Percentiles rank a stretch among this genome's conserved stretches.
Evolutionary conservation across 345 rosid species (phyloP).

Genomic region (Eucalyptus sp.): DNA sequence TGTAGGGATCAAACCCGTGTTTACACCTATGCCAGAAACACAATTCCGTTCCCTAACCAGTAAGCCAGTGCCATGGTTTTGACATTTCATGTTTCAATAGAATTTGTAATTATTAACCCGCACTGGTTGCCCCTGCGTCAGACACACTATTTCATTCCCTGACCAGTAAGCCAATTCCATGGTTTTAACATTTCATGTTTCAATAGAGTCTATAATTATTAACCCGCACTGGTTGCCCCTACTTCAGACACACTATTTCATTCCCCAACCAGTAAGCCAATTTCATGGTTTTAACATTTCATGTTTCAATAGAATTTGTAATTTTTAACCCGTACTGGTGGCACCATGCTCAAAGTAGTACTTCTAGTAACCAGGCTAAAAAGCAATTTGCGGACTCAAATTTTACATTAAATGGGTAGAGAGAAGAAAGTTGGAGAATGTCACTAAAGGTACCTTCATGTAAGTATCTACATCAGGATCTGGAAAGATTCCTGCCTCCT

Average conservation of each 20-base stretch:
- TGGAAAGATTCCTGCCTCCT: conserved; percentile 27
- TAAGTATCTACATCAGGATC: conserved; percentile 30
- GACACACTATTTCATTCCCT: background rate
- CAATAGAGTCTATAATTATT: background rate
- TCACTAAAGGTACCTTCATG: conserved; percentile 21
- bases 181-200: background rate
- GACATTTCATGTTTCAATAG: background rate
- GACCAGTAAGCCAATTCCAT: background rate
- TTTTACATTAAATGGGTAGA: background rate
- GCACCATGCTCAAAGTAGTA: background rate
- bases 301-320: background rate
- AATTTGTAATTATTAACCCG: background rate
- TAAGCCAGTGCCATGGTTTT: background rate
- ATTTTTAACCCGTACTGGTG: background rate
- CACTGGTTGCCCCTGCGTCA: background rate
- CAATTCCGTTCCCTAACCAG: background rate
- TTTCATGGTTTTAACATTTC: background rate
- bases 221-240: background rate
- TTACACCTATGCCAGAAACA: background rate
- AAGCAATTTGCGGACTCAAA: background rate
- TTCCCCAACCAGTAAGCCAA: background rate
- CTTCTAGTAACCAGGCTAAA: background rate
- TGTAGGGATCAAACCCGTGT: background rate
- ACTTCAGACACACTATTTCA: background rate
- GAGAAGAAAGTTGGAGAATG: background rate